phyloP scores from a whole-genome alignment of 225 moss, liverwort and hornwort species.

The Marchantia polymorpha region DNA sequence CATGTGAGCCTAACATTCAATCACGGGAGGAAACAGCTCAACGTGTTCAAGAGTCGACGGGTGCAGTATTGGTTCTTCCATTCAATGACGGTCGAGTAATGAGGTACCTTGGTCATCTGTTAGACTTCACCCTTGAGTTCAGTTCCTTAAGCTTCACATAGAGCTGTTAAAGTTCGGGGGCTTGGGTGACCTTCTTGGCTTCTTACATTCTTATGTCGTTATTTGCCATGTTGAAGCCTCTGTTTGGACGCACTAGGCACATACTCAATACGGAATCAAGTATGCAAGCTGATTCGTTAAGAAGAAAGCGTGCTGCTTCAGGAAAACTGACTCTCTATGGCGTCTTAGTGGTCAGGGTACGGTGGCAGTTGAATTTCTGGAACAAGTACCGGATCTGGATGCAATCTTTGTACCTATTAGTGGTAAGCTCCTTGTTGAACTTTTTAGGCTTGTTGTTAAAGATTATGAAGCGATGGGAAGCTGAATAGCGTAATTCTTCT shows the following conservation, averaged over 20 bases:
- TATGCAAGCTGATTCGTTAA: neutral
- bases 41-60: conserved; percentile 49
- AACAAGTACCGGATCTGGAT: conserved; percentile 77
- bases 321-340: neutral
- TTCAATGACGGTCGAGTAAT: conserved; percentile 68
- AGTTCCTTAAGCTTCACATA: neutral
- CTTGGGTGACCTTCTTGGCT: neutral
- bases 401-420: conserved; percentile 76
- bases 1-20: conserved; percentile 53
- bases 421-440: conserved; percentile 45
- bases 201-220: neutral
- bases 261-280: neutral
- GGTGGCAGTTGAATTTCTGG: conserved; percentile 66
- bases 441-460: neutral
- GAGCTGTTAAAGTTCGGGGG: neutral
- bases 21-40: conserved; percentile 54
- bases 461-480: too few relatives aligned
- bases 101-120: conserved; percentile 36
- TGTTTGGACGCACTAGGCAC: neutral
- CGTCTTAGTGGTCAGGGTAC: conserved; percentile 77
- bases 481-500: too few relatives aligned
- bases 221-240: neutral
- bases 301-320: neutral
- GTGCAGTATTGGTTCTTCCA: conserved; percentile 61
- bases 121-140: neutral